Evolutionary conservation across 1,139 yeast genomes (phyloP).

Genomic region (Yamadazyma atlantica): DNA sequence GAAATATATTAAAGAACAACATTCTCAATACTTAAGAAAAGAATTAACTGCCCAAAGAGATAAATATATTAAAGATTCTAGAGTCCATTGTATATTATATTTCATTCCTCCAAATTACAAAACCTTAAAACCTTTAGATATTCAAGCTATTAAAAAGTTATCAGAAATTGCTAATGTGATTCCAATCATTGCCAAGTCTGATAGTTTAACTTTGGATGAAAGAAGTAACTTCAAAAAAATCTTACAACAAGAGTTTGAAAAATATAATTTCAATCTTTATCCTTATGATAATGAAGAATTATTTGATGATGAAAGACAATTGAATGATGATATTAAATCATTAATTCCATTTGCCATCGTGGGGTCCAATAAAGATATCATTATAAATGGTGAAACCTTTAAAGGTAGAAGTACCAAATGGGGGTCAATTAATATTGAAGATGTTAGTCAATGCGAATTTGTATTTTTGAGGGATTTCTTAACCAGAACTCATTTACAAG

Average conservation of each 20-base stretch:
- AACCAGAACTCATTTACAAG: conserved; percentile 94
- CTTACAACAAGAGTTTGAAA: conserved; percentile 74
- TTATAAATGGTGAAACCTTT: conserved; percentile 71
- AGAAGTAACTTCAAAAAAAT: conserved; percentile 72
- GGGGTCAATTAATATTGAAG: conserved; percentile 92
- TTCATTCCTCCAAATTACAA: conserved; percentile 86
- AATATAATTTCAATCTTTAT: conserved; percentile 75
- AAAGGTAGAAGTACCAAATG: conserved; percentile 92
- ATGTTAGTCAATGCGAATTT: conserved; percentile 93
- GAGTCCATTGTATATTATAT: conserved; percentile 92
- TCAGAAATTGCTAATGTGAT: conserved; percentile 92
- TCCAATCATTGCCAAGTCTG: conserved; percentile 93
- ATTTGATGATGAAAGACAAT: conserved; percentile 76
- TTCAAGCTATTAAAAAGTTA: conserved; percentile 79
- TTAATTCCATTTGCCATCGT: conserved; percentile 92
- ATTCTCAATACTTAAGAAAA: conserved; percentile 86
- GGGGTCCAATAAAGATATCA: conserved; percentile 82
- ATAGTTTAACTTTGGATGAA: conserved; percentile 83
- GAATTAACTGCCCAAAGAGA: conserved; percentile 97
- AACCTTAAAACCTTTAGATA: conserved; percentile 79
- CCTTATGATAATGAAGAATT: conserved; percentile 82
- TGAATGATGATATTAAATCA: conserved; percentile 73
- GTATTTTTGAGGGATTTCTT: conserved; percentile 89
- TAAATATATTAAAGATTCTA: conserved; percentile 76
- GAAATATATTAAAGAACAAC: conserved; percentile 95